Evolutionary conservation across 768 basidiomycete genomes (phyloP).

Genomic region (Mycena albidolilacea): DNA sequence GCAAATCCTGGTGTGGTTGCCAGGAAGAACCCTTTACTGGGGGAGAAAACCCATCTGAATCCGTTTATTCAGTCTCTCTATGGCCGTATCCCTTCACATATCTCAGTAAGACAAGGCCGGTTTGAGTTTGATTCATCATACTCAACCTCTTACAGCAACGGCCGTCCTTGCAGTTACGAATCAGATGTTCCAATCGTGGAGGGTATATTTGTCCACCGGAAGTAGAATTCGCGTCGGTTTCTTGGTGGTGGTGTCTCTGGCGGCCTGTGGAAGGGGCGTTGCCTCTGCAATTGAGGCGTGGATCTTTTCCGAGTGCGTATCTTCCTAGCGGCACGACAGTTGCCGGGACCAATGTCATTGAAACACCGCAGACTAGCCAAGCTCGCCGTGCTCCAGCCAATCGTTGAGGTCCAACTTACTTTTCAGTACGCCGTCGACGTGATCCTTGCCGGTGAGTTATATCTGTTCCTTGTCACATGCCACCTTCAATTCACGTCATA

Average conservation of each 20-base stretch:
- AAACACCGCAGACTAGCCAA: not conserved
- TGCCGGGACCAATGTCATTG: not conserved
- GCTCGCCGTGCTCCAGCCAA: conserved; percentile 10
- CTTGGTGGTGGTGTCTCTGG: not conserved
- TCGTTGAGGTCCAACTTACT: conserved; percentile 11
- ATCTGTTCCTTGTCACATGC: too few species aligned
- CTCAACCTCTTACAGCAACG: conserved; percentile 2
- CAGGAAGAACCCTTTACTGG: too few species aligned
- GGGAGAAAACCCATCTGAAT: too few species aligned
- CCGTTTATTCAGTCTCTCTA: not conserved
- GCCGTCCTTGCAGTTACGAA: conserved; percentile 12
- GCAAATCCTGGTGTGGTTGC: too few species aligned
- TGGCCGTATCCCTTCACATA: conserved; percentile 16
- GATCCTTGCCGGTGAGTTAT: conserved; percentile 10
- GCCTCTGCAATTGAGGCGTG: conserved; percentile 1
- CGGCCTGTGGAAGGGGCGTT: not conserved
- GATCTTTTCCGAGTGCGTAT: conserved; percentile 10
- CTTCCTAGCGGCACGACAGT: too few species aligned
- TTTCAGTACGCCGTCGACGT: conserved; percentile 20
- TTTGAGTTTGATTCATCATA: too few species aligned
- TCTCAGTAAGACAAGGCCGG: conserved; percentile 6
- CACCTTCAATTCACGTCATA: too few species aligned
- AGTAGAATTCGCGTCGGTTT: conserved; percentile 3
- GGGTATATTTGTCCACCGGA: not conserved
- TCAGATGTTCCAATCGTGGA: conserved; percentile 18